Evolutionary conservation across 169 alveolate species (phyloP).

Genomic region (Cyclospora cayetanensis): DNA sequence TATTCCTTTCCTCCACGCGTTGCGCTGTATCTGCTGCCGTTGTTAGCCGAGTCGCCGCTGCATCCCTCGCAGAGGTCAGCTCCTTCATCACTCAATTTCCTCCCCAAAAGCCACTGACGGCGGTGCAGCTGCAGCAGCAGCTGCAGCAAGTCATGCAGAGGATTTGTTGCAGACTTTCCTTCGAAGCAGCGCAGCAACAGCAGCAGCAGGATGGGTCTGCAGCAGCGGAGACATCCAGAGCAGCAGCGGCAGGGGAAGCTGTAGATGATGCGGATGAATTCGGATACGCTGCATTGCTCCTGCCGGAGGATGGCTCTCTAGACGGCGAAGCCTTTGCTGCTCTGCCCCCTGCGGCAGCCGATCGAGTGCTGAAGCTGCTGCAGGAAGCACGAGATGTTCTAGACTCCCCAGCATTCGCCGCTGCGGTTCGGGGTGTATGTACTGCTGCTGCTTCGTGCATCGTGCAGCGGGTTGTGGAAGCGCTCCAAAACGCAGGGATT

Average conservation of each 20-base stretch:
- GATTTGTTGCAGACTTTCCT: background rate
- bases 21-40: background rate
- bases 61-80: background rate
- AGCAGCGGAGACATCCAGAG: background rate
- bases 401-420: slow-evolving; percentile 2
- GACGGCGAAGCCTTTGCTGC: slow-evolving; percentile 3
- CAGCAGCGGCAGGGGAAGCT: background rate
- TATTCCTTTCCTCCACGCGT: background rate
- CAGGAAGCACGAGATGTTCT: slow-evolving; percentile 8
- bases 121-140: slow-evolving; percentile 7
- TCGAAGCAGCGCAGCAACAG: slow-evolving; percentile 11
- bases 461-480: background rate
- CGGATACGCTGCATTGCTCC: background rate
- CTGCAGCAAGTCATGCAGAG: background rate
- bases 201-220: background rate
- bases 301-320: background rate
- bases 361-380: slow-evolving; percentile 1
- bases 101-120: background rate
- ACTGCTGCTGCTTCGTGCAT: background rate
- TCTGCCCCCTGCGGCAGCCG: slow-evolving; percentile 5
- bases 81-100: background rate
- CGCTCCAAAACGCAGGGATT: background rate
- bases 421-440: background rate
- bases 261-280: background rate
- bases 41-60: background rate